Conservation (phyloP, 1,284 basidiomycete genomes). For the Meripilus lineatus region DNA sequence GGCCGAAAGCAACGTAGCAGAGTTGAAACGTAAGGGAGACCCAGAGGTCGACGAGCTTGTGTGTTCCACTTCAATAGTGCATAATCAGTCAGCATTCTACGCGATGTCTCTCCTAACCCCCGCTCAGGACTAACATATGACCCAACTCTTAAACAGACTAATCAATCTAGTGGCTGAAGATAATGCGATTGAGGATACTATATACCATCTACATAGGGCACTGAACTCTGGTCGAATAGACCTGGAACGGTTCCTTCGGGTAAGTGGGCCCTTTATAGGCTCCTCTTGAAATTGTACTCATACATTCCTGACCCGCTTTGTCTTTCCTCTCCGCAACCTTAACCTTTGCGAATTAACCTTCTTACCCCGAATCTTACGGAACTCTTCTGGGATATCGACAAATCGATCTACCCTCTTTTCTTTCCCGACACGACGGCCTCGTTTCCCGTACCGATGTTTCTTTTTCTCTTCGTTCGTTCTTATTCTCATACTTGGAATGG, state of each 20-base stretch:
- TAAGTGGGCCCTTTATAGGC: slow-evolving; percentile 33
- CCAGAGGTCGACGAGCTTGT: slow-evolving; percentile 90
- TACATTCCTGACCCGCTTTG: slow-evolving; percentile 10
- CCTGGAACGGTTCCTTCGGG: slow-evolving; percentile 88
- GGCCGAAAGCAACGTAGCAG: slow-evolving; percentile 64
- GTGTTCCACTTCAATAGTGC: slow-evolving; percentile 91
- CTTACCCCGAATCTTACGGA: background rate
- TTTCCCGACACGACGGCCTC: background rate
- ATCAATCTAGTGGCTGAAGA: slow-evolving; percentile 97
- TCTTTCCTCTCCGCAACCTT: slow-evolving; percentile 5
- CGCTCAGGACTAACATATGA: slow-evolving; percentile 1
- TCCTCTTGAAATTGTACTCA: slow-evolving; percentile 11
- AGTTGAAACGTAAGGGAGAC: slow-evolving; percentile 71
- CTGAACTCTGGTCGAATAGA: slow-evolving; percentile 91
- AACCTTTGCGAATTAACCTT: slow-evolving; percentile 8
- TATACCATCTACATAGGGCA: slow-evolving; percentile 94
- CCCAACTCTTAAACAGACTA: slow-evolving; percentile 51
- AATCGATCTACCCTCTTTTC: background rate
- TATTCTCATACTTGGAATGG: background rate
- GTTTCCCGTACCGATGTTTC: background rate
- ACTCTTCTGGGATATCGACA: background rate
- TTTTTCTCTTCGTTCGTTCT: slow-evolving; percentile 1
- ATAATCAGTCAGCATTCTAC: slow-evolving; percentile 73
- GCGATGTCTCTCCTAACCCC: slow-evolving; percentile 7
- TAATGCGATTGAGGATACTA: slow-evolving; percentile 96